These are phyloP conservation scores for Paulownia fortunei DNA, from an alignment of 257 asterid species.

Conservation along the genomic window DNA sequence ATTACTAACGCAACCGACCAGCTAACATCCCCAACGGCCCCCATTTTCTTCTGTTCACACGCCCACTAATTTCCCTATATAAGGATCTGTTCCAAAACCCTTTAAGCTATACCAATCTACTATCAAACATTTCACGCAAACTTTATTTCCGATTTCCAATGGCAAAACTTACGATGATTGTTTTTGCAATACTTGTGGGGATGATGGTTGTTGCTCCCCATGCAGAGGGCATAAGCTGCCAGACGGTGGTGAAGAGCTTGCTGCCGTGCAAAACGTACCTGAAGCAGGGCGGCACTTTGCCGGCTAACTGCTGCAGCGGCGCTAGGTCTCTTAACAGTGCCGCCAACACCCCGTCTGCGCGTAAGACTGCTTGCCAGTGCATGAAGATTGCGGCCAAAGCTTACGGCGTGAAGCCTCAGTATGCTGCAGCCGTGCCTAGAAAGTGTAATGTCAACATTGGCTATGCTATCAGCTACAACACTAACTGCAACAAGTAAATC, in stretches of 20 bases:
- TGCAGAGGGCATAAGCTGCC: conserved; percentile 17
- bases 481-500: conserved; percentile 35
- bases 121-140: no score
- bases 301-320: conserved; percentile 32
- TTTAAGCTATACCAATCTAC: not conserved
- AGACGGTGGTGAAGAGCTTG: conserved; percentile 14
- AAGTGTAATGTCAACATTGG: conserved; percentile 27
- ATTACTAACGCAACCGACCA: not conserved
- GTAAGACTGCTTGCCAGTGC: conserved; percentile 33
- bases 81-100: not conserved
- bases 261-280: conserved; percentile 17
- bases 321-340: conserved; percentile 4
- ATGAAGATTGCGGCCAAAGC: conserved; percentile 11
- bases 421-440: not conserved
- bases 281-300: conserved; percentile 17
- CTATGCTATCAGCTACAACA: conserved; percentile 27
- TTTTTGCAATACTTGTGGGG: conserved; percentile 3
- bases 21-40: not conserved
- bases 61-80: conserved; percentile 4
- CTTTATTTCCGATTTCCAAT: not conserved
- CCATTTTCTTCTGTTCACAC: not conserved
- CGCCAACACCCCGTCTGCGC: not conserved
- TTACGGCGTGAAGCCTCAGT: not conserved
- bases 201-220: not conserved
- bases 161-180: not conserved